phyloP scores from a whole-genome alignment of 345 rosid genomes.

The Gossypium raimondii region DNA sequence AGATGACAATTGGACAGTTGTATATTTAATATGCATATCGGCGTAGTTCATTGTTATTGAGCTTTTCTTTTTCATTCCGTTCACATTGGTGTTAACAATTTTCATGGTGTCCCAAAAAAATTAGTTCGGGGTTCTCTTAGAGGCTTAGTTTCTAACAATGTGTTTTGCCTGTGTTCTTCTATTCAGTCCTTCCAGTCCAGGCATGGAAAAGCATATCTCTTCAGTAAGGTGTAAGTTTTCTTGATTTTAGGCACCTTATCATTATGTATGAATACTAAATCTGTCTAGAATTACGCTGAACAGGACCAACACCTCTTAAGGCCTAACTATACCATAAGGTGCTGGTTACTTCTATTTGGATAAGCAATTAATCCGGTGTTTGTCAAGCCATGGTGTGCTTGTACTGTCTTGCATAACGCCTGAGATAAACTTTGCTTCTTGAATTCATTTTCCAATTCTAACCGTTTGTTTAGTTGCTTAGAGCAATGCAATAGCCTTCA shows the following conservation, averaged over 20 bases:
- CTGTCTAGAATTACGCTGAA: neutral
- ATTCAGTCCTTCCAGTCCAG: slow-evolving; percentile 80
- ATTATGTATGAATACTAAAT: neutral
- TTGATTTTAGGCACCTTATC: slow-evolving; percentile 25
- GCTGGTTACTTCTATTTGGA: neutral
- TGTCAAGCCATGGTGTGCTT: neutral
- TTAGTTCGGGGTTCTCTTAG: slow-evolving; percentile 13
- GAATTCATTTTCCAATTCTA: neutral
- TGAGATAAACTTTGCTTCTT: neutral
- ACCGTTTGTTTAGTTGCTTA: neutral
- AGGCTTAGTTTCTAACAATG: slow-evolving; percentile 30
- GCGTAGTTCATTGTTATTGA: slow-evolving; percentile 3
- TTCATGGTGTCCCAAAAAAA: slow-evolving; percentile 3
- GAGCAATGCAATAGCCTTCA: neutral
- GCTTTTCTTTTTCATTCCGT: neutral
- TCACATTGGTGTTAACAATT: neutral
- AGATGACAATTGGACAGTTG: neutral
- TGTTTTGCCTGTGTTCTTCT: slow-evolving; percentile 32
- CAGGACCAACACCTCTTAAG: neutral
- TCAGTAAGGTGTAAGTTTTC: slow-evolving; percentile 93
- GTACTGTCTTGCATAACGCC: neutral
- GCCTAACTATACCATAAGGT: neutral
- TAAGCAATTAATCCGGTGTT: neutral
- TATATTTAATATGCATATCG: neutral
- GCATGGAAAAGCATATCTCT: slow-evolving; percentile 98